Conservation (phyloP, 176 grass and related monocot genomes). For the Lolium multiflorum region DNA sequence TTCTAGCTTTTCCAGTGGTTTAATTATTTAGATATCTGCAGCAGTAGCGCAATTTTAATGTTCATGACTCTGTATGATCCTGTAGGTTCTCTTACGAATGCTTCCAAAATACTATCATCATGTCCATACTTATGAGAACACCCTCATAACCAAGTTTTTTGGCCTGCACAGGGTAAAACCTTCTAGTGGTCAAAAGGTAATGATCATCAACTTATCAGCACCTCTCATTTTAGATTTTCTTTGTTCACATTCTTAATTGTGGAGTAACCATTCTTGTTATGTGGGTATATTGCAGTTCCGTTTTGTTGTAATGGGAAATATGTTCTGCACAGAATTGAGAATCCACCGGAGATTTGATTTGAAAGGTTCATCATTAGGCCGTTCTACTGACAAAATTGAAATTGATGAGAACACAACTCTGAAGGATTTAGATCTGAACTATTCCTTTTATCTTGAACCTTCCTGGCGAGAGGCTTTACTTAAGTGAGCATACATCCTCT, state of each 20-base stretch:
- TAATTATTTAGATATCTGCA: not conserved
- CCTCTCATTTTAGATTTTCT: constrained; percentile 27
- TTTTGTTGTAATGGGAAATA: constrained; percentile 99
- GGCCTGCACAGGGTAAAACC: constrained; percentile 98
- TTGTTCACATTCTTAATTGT: not conserved
- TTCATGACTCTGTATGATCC: constrained; percentile 44
- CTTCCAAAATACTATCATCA: constrained; percentile 95
- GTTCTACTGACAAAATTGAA: constrained; percentile 92
- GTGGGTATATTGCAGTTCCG: constrained; percentile 77
- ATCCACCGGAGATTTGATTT: constrained; percentile 96
- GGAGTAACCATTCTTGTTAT: constrained; percentile 34
- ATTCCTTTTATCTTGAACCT: constrained; percentile 96
- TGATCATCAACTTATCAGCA: constrained; percentile 21
- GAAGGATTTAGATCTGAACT: constrained; percentile 97
- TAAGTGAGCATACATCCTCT: constrained; percentile 61
- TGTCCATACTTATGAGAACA: constrained; percentile 95
- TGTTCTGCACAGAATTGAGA: constrained; percentile 99
- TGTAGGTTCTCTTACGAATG: constrained; percentile 96
- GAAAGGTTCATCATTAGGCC: constrained; percentile 95
- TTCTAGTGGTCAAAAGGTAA: constrained; percentile 98
- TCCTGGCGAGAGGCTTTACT: constrained; percentile 95
- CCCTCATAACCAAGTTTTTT: constrained; percentile 99
- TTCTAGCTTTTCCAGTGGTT: constrained; percentile 1
- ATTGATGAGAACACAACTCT: constrained; percentile 99
- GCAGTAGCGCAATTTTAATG: not conserved